phyloP scores from a whole-genome alignment of 352 stramenopile genomes.

The Pythium biforme region DNA sequence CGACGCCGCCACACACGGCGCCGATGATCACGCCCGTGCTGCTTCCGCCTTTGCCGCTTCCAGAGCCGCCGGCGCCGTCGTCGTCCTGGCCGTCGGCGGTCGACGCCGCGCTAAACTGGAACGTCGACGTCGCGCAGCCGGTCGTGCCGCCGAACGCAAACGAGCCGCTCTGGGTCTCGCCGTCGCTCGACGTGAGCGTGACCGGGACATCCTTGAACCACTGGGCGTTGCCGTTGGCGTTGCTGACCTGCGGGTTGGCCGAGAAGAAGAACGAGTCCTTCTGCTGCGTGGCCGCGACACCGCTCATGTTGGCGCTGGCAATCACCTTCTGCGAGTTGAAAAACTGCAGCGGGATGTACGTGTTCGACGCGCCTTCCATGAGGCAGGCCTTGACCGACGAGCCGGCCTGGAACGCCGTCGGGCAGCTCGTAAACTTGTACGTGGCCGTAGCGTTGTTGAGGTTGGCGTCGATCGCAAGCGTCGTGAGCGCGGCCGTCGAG shows the following conservation, averaged over 20 bases:
- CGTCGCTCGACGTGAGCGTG: slow-evolving; percentile 50
- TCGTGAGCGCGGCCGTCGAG: slow-evolving; percentile 41
- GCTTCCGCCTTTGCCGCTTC: slow-evolving; percentile 9
- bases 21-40: slow-evolving; percentile 37
- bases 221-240: slow-evolving; percentile 32
- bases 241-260: slow-evolving; percentile 42
- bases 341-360: slow-evolving; percentile 83
- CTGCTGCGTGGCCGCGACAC: slow-evolving; percentile 43
- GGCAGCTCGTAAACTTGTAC: slow-evolving; percentile 66
- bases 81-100: slow-evolving; percentile 45
- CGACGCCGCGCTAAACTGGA: slow-evolving; percentile 67
- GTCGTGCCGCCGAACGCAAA: slow-evolving; percentile 57
- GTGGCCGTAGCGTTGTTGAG: slow-evolving; percentile 49
- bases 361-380: slow-evolving; percentile 75
- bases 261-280: slow-evolving; percentile 64
- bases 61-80: slow-evolving; percentile 4
- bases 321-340: slow-evolving; percentile 82
- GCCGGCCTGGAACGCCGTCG: slow-evolving; percentile 52
- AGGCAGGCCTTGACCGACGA: slow-evolving; percentile 71
- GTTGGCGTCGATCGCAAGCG: slow-evolving; percentile 47
- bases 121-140: slow-evolving; percentile 56
- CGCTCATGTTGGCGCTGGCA: slow-evolving; percentile 53
- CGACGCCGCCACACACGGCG: slow-evolving; percentile 37
- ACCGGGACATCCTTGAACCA: slow-evolving; percentile 73
- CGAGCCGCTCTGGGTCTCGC: slow-evolving; percentile 50